phyloP scores from a whole-genome alignment of 306 rosid genomes.

The cucumber (Cucumis sativus) region Cucumber_9930_V3 NC_026659.2:7208501-7209000 shows the following conservation, averaged over 20 bases:
- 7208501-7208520: neutral
- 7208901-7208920: no score
- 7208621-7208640: neutral
- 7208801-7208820: neutral
- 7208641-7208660: neutral
- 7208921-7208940: no score
- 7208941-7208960: no score
- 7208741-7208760: no score
- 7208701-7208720: neutral
- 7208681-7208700: neutral
- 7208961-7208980: no score
- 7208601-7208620: neutral
- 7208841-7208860: no score
- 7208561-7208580: neutral
- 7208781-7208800: neutral
- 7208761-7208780: neutral
- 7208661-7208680: neutral
- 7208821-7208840: no score
- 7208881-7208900: no score
- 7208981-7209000: no score
- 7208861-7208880: no score
- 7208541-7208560: neutral
- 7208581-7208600: neutral
- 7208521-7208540: neutral
- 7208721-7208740: neutral